A percentile compares a stretch with the other conserved stretches of the same genome.
Conservation (phyloP, 1,284 basidiomycete genomes). For the Fomes fomentarius region DNA sequence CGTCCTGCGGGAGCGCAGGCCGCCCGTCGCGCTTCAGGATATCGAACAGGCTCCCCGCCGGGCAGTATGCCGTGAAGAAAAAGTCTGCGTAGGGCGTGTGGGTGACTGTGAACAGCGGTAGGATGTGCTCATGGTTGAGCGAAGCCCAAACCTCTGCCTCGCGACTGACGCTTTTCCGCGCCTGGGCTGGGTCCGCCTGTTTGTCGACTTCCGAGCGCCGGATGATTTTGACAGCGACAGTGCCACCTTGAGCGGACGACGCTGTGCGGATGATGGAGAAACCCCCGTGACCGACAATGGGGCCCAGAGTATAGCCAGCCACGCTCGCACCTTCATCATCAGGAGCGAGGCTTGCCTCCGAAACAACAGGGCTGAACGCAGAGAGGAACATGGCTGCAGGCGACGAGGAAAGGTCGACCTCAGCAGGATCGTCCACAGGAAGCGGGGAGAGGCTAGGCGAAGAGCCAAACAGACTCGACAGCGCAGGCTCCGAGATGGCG, state of each 20-base stretch:
- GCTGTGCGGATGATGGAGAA: constrained; percentile 88
- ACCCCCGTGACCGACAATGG: constrained; percentile 81
- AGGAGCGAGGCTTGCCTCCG: constrained; percentile 28
- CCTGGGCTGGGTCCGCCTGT: constrained; percentile 47
- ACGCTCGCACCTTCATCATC: constrained; percentile 65
- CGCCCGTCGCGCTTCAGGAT: constrained; percentile 75
- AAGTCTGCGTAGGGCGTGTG: constrained; percentile 75
- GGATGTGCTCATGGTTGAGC: constrained; percentile 76
- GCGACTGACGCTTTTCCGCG: constrained; percentile 66
- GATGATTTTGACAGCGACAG: constrained; percentile 85
- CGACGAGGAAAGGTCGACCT: constrained; percentile 45
- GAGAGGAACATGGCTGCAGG: constrained; percentile 82
- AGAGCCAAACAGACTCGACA: constrained; percentile 2
- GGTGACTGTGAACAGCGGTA: constrained; percentile 78
- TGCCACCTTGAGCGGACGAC: constrained; percentile 64
- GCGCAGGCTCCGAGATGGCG: constrained; percentile 13
- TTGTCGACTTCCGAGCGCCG: constrained; percentile 55
- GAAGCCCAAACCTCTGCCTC: constrained; percentile 84
- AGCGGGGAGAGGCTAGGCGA: constrained; percentile 13
- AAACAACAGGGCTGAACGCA: constrained; percentile 55
- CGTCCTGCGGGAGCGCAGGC: constrained; percentile 70
- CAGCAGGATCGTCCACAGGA: constrained; percentile 22
- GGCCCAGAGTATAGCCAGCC: constrained; percentile 78
- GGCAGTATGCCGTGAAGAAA: constrained; percentile 83
- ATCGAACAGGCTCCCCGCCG: constrained; percentile 86